Conservation (phyloP, 495 filamentous ascomycete species). For the Podospora conica region DNA sequence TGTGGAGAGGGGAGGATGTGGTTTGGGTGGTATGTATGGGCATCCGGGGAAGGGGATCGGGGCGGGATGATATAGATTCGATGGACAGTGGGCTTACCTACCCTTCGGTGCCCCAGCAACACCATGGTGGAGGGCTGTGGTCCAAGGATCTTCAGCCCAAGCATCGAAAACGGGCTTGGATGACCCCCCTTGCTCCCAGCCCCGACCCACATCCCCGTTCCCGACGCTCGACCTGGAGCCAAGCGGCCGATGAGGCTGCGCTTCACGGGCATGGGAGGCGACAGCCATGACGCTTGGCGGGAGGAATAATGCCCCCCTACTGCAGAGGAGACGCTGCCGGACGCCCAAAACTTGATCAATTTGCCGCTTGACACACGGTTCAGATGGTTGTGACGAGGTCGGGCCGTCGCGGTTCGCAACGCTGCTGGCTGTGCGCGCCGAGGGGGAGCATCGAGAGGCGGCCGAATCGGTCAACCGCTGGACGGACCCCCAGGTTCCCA, state of each 20-base stretch:
- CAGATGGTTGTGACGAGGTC: not conserved
- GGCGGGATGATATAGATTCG: not conserved
- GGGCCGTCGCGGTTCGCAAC: not conserved
- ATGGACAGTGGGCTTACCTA: not conserved
- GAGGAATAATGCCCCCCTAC: not conserved
- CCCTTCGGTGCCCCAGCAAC: slow-evolving; percentile 6
- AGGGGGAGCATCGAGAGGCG: not conserved
- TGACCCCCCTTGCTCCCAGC: not conserved
- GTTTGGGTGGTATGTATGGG: not conserved
- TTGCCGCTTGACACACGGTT: not conserved
- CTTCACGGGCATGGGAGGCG: not conserved
- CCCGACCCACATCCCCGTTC: not conserved
- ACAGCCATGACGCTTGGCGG: not conserved
- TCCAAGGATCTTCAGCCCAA: slow-evolving; percentile 12
- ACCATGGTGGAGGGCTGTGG: not conserved
- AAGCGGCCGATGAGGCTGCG: not conserved
- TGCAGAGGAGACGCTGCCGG: not conserved
- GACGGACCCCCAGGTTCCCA: not conserved
- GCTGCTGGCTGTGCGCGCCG: not conserved
- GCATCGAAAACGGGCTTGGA: slow-evolving; percentile 6
- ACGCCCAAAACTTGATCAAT: not conserved
- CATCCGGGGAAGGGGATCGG: not conserved
- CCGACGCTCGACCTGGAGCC: not conserved
- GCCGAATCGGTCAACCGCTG: not conserved
- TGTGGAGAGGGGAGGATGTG: slow-evolving; percentile 4